These are phyloP conservation scores for Cyclotella distinguenda DNA, from an alignment of 108 stramenopile genomes.

Conservation along the genomic window DNA sequence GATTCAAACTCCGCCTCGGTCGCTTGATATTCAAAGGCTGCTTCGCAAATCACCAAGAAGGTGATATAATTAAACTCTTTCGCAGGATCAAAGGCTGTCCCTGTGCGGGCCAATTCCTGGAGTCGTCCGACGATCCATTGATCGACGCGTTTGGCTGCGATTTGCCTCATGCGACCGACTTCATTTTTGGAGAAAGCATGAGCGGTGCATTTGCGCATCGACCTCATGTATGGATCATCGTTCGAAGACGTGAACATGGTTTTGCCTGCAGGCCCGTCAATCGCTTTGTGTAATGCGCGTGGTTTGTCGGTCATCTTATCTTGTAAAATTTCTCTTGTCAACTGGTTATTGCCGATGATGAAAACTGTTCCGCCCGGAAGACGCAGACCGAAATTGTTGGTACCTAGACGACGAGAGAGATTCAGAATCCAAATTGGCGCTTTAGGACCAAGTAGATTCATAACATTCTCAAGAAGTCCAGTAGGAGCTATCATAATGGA, in stretches of 20 bases:
- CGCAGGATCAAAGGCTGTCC: conserved; percentile 47
- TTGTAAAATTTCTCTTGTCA: too few relatives aligned
- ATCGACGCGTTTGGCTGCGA: conserved; percentile 28
- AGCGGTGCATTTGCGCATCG: conserved; percentile 27
- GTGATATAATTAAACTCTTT: conserved; percentile 29
- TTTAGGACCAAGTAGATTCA: too few relatives aligned
- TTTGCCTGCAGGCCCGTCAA: too few relatives aligned
- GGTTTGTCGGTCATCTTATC: too few relatives aligned
- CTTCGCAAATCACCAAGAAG: conserved; percentile 1
- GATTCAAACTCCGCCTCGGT: background rate
- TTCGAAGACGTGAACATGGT: background rate
- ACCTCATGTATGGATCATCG: background rate
- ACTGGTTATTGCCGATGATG: too few relatives aligned
- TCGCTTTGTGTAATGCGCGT: too few relatives aligned
- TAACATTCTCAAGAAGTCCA: too few relatives aligned
- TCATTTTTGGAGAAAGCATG: conserved; percentile 39
- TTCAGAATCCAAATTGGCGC: too few relatives aligned
- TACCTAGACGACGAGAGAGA: too few relatives aligned
- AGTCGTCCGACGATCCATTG: conserved; percentile 27
- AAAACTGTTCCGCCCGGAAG: too few relatives aligned
- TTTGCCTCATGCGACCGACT: conserved; percentile 41
- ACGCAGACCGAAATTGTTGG: too few relatives aligned
- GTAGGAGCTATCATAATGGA: too few relatives aligned
- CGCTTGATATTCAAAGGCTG: conserved; percentile 12
- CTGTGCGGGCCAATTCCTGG: conserved; percentile 1